Percentiles rank a stretch among this genome's conserved stretches.
Conservation (phyloP, 208 protist species). For the Trypanosoma mega region DNA sequence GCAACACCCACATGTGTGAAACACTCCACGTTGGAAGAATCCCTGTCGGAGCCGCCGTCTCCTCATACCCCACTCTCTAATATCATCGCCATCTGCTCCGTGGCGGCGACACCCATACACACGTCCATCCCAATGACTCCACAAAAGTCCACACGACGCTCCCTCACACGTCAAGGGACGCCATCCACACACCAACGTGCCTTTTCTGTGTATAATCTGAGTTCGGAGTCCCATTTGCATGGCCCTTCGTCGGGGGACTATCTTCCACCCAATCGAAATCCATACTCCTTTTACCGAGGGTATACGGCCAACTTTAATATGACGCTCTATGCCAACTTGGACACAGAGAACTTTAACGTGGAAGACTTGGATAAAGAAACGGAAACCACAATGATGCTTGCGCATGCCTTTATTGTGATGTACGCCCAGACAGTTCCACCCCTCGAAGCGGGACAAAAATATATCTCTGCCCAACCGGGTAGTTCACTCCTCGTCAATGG, state of each 20-base stretch:
- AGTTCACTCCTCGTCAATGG: neutral
- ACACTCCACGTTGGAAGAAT: too few relatives aligned
- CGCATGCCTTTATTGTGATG: conserved; percentile 11
- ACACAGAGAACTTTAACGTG: neutral
- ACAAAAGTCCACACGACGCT: conserved; percentile 40
- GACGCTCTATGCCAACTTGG: neutral
- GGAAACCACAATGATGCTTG: neutral
- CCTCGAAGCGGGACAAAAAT: neutral
- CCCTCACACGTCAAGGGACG: conserved; percentile 12
- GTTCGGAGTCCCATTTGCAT: conserved; percentile 16
- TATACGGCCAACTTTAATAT: neutral
- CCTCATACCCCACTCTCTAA: conserved; percentile 39
- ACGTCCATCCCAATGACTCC: conserved; percentile 35
- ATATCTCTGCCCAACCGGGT: neutral
- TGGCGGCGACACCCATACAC: conserved; percentile 13
- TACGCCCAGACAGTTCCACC: conserved; percentile 8
- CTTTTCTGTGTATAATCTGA: conserved; percentile 13
- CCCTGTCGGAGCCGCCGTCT: too few relatives aligned
- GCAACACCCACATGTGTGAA: too few relatives aligned
- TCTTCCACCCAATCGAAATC: conserved; percentile 63
- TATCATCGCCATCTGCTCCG: conserved; percentile 10
- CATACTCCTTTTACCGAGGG: conserved; percentile 45
- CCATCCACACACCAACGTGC: conserved; percentile 11
- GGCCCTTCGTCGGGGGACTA: conserved; percentile 47
- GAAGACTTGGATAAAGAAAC: neutral